Conservation (phyloP, 306 rosid genomes). For the Betula pendula region DNA sequence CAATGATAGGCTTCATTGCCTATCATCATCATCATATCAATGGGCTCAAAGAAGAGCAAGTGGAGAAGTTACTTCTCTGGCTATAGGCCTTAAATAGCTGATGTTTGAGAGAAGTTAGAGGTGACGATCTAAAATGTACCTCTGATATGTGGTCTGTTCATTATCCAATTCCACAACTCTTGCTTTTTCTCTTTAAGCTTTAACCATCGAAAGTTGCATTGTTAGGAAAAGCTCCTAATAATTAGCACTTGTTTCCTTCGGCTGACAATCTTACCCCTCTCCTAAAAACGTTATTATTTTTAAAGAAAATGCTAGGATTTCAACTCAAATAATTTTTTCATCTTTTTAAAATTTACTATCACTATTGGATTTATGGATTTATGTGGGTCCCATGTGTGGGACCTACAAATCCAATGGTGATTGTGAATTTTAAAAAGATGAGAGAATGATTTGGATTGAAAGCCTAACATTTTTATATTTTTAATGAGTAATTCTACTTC, state of each 20-base stretch:
- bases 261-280: slow-evolving; percentile 27
- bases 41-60: slow-evolving; percentile 40
- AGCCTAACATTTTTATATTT: too few species aligned
- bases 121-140: not conserved
- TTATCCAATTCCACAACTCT: slow-evolving; percentile 31
- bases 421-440: too few species aligned
- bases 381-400: too few species aligned
- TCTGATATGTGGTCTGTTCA: slow-evolving; percentile 30
- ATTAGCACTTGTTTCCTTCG: slow-evolving; percentile 15
- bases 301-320: too few species aligned
- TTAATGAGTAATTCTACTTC: too few species aligned
- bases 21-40: slow-evolving; percentile 31
- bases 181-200: slow-evolving; percentile 31
- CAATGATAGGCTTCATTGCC: slow-evolving; percentile 41
- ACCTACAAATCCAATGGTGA: too few species aligned
- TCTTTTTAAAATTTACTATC: too few species aligned
- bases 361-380: too few species aligned
- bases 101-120: slow-evolving; percentile 25
- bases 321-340: too few species aligned
- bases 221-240: slow-evolving; percentile 20
- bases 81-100: slow-evolving; percentile 59
- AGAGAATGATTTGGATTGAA: too few species aligned
- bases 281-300: not conserved
- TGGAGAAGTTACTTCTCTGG: slow-evolving; percentile 44
- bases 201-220: slow-evolving; percentile 39